Base-by-base conservation (phyloP, 768 basidiomycete genomes). In the Kondoa malvinella region DNA sequence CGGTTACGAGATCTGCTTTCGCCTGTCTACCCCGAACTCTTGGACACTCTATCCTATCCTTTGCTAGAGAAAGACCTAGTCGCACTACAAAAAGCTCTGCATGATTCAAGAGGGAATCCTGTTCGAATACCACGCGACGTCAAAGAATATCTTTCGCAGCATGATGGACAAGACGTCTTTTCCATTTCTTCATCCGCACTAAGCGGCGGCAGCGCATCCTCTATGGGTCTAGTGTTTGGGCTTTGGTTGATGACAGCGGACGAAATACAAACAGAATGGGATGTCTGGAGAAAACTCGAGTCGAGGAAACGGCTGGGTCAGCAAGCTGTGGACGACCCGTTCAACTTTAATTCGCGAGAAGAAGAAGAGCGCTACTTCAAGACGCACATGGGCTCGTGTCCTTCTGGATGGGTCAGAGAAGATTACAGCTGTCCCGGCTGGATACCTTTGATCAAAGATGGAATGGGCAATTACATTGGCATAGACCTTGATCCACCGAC, bases 151-250 rank as follows among this genome's bases (percentile, higher is more conserved):
- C 94, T 94, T 79, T 81, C 86, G 59, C 80, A 81, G 67, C 86
- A 87, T 67, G 91, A 99, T 74, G 95, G 95, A 1, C 95, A 99
- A 75, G 95, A 97, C 76, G 83, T 88, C 25, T 88, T 91, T 77
- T 88, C 88, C 16, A 80, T 88, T 31, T 88, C 87, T 56, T 88
- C 87, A 15, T 65, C 32, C 16, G 77, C 75, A 40, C 71, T 73
- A 4, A 70, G 67, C 16, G 70, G 71, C 1, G 72, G 73, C 29
- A 72, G 73, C 31, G 68, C 72, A 2, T 91, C 88, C 74, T 82
- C 88, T 8, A 87, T 89, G 68, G 95, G 95, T 34, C 81, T 99
- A 32, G 90, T 99, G 77, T 96, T 91, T 74, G 95, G 95, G n/a
- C 79, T 99, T 25, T 87, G 86, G n/a, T 81, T 95, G 40, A 80